Percentiles rank a stretch among this genome's conserved stretches.
phyloP scores from a whole-genome alignment of 1,139 yeast species.

The Magnusiomyces suaveolens region DNA sequence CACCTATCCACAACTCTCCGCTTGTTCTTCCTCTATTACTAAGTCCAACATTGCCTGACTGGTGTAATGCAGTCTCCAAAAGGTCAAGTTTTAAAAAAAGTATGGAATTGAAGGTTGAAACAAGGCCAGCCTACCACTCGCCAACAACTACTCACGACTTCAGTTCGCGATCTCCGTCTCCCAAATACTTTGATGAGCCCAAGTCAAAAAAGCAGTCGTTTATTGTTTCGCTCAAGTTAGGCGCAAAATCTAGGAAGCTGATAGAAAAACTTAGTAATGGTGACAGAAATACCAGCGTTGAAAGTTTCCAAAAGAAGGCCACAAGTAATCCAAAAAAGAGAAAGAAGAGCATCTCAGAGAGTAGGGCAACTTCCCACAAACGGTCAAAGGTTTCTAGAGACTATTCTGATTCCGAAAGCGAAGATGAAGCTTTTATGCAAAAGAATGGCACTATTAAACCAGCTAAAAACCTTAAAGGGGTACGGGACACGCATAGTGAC shows the following conservation, averaged over 20 bases:
- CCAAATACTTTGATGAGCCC: not conserved
- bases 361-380: not conserved
- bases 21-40: slow-evolving; percentile 32
- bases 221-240: slow-evolving; percentile 1
- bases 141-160: not conserved
- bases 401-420: slow-evolving; percentile 2
- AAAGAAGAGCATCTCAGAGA: not conserved
- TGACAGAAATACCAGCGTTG: not conserved
- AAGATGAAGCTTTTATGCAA: not conserved
- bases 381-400: not conserved
- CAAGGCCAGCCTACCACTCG: not conserved
- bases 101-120: not conserved
- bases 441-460: not conserved
- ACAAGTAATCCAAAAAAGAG: not conserved
- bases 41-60: slow-evolving; percentile 31
- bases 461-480: not conserved
- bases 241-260: not conserved
- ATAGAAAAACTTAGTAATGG: not conserved
- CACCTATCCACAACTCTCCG: slow-evolving; percentile 6
- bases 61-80: slow-evolving; percentile 20
- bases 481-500: not conserved
- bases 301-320: not conserved
- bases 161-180: not conserved
- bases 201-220: not conserved
- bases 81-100: not conserved